A percentile compares a stretch with the other conserved stretches of the same genome.
Conservation (phyloP, 371 early-diverging fungal genomes). For the Syncephalastrum racemosum region DNA sequence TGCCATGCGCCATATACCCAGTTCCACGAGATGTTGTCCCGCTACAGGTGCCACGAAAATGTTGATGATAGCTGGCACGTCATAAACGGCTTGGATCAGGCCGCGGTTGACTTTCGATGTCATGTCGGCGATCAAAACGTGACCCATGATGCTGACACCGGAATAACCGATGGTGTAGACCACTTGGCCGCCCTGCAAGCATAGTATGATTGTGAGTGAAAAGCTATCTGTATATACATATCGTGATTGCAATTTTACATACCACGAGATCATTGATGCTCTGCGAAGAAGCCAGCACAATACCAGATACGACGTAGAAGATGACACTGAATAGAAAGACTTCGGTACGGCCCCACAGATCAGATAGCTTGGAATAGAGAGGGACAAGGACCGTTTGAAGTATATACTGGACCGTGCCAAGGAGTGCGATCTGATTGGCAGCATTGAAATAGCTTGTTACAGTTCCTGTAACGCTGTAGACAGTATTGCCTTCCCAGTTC, state of each 20-base stretch:
- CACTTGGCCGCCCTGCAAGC: conserved; percentile 37
- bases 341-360: conserved; percentile 42
- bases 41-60: conserved; percentile 28
- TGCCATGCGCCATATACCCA: conserved; percentile 22
- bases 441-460: conserved; percentile 25
- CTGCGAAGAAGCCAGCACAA: conserved; percentile 32
- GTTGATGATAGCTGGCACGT: conserved; percentile 38
- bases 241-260: conserved; percentile 4
- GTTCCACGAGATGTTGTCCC: conserved; percentile 15
- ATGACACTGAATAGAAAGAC: conserved; percentile 35
- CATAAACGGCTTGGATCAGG: conserved; percentile 33
- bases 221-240: too few relatives aligned
- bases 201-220: too few relatives aligned
- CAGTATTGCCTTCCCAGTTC: conserved; percentile 28
- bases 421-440: conserved; percentile 22
- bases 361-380: conserved; percentile 48
- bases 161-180: conserved; percentile 40
- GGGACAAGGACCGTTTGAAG: conserved; percentile 45
- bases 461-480: conserved; percentile 11
- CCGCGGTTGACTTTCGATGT: conserved; percentile 21
- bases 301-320: conserved; percentile 39
- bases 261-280: conserved; percentile 33
- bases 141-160: conserved; percentile 38
- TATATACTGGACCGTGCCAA: conserved; percentile 38
- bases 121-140: conserved; percentile 44